These are phyloP conservation scores for Austroboletus niveus DNA, from an alignment of 1,284 basidiomycete species.

Conservation along the genomic window DNA sequence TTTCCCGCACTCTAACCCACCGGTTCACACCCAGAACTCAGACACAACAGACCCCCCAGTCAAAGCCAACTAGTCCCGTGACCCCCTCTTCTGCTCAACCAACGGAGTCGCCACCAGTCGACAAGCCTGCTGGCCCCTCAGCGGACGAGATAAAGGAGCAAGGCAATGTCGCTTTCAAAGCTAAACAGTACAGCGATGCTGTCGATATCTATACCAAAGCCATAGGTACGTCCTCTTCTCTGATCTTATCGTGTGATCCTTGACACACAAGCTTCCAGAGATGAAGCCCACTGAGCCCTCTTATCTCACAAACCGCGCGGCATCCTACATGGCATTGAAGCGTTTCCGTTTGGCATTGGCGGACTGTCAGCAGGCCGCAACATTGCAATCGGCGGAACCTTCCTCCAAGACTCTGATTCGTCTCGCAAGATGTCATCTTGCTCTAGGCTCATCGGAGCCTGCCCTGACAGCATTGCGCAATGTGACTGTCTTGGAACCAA, in stretches of 20 bases:
- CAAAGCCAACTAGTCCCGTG: slow-evolving; percentile 19
- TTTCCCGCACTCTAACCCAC: not conserved
- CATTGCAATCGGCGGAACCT: slow-evolving; percentile 55
- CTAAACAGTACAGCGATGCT: slow-evolving; percentile 64
- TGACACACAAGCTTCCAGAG: slow-evolving; percentile 38
- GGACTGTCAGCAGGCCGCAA: slow-evolving; percentile 76
- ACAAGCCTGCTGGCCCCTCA: slow-evolving; percentile 18
- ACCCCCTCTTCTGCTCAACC: slow-evolving; percentile 19
- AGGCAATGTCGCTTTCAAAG: slow-evolving; percentile 75
- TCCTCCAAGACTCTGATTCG: slow-evolving; percentile 73
- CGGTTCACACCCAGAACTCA: slow-evolving; percentile 20
- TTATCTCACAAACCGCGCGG: slow-evolving; percentile 84
- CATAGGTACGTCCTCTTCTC: slow-evolving; percentile 45
- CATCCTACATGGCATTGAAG: slow-evolving; percentile 81
- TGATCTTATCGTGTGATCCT: slow-evolving; percentile 8
- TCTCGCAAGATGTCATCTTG: slow-evolving; percentile 77
- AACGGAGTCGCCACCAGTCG: slow-evolving; percentile 17
- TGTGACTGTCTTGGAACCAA: slow-evolving; percentile 54
- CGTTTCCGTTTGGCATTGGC: slow-evolving; percentile 70
- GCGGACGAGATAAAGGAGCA: slow-evolving; percentile 70
- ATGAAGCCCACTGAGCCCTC: slow-evolving; percentile 68
- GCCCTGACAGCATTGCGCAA: slow-evolving; percentile 62
- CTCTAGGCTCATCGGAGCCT: slow-evolving; percentile 64
- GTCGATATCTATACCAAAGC: slow-evolving; percentile 77
- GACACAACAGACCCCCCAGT: slow-evolving; percentile 3